Base-by-base conservation (phyloP, 805 yeast genomes). In the Peterozyma xylosa region DNA sequence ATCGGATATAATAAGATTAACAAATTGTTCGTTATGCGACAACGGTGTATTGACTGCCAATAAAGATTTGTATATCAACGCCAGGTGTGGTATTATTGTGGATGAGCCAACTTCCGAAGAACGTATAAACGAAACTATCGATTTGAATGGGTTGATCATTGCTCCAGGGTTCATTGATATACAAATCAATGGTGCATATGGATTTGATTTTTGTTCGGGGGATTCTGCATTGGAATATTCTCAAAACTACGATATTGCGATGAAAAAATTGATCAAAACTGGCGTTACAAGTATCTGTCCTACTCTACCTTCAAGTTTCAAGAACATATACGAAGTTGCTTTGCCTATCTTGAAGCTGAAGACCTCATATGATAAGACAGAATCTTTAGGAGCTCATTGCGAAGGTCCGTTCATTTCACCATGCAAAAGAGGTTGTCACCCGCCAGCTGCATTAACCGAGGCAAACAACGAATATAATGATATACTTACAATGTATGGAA, bases 261-360 rank as follows among this genome's bases (percentile, higher is more conserved):
- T 73, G 76, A 55, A 62, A 37, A 66, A 69, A 47, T 65, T 71
- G 45, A 55, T 77, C 38, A 49, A 64, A 37, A 73, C 79, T 11
- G 82, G 82, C 10, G 78, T 73, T 30, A 77, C 82, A 7, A 57
- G 74, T 6, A 60, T 67, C 35, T 77, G 82, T 54, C 82, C 82
- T 13, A 77, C 82, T 3, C 64, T 77, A 39, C 73, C 80, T 5
- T 71, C 79, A 5, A 72, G 69, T 35, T 70, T 68, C 50, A 70
- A 74, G 6, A 66, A 69, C 39, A 76, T 73, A 32, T 77, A 77
- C 55, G 56, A 56, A 17, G 68, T 65, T 46, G 73, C 73, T 10
- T 60, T 77, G 42, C 78, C 77, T 5, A 48, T 66, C 27, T 63
- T 74, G 47, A 59, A 58, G 15, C 59, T 62, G 30, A 56, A 64